phyloP scores from a whole-genome alignment of 2,329 filamentous ascomycete genomes.

The Pezicula radicicola region DNA sequence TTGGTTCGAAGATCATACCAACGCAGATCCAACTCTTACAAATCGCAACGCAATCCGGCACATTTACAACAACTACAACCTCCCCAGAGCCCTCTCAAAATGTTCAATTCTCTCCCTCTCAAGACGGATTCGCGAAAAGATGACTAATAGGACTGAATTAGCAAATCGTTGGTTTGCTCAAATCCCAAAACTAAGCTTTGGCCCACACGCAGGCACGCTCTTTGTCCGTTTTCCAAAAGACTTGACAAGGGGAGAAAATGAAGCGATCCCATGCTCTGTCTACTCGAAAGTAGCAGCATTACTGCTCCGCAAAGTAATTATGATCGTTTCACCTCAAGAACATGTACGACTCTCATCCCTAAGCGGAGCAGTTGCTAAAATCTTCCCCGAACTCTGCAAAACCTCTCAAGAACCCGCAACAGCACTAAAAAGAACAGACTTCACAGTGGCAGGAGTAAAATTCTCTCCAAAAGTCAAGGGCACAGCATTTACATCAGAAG shows the following conservation, averaged over 20 bases:
- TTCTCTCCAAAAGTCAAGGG: conserved; percentile 12
- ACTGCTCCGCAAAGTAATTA: conserved; percentile 44
- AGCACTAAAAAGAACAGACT: not conserved
- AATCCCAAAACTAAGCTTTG: not conserved
- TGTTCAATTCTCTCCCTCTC: conserved; percentile 61
- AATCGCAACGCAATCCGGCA: conserved; percentile 76
- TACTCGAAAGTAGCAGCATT: conserved; percentile 29
- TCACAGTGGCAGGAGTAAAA: conserved; percentile 17
- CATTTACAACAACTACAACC: conserved; percentile 50
- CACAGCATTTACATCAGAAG: not conserved
- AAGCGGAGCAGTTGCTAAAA: conserved; percentile 31
- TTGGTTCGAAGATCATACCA: conserved; percentile 87
- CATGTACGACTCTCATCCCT: conserved; percentile 40
- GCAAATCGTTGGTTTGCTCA: conserved; percentile 43
- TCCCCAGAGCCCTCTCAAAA: conserved; percentile 71
- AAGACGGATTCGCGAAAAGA: conserved; percentile 43
- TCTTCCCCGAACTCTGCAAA: conserved; percentile 34
- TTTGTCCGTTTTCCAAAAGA: not conserved
- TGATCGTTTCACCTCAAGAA: conserved; percentile 44
- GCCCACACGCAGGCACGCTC: not conserved
- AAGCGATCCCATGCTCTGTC: conserved; percentile 16
- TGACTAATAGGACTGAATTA: conserved; percentile 43
- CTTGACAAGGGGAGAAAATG: not conserved
- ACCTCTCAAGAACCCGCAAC: not conserved
- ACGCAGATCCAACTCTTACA: conserved; percentile 73